These are phyloP conservation scores for Zoysia matrella DNA, from an alignment of 202 grass and related monocot genomes.

Conservation along the genomic window DNA sequence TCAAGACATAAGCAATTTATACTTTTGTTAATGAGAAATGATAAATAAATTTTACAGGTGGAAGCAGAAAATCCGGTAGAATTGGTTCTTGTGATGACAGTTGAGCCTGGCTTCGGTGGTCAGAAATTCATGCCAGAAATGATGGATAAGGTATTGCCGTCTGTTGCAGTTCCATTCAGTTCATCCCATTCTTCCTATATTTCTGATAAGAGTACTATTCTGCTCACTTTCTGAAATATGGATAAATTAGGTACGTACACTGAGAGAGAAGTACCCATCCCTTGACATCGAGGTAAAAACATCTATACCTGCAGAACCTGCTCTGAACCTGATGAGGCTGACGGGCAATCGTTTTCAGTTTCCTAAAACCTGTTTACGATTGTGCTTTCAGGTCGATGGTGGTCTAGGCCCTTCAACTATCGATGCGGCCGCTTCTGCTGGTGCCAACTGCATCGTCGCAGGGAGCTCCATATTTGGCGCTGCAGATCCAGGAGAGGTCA, in stretches of 20 bases:
- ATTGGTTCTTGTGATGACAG: constrained; percentile 97
- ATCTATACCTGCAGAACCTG: background rate
- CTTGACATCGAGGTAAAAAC: constrained; percentile 88
- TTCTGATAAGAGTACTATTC: background rate
- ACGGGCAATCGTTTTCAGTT: background rate
- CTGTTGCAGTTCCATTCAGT: constrained; percentile 18
- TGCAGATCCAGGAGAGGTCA: constrained; percentile 67
- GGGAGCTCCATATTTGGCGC: constrained; percentile 92
- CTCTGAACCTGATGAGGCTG: no score
- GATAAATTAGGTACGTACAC: constrained; percentile 56
- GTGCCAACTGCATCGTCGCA: constrained; percentile 95
- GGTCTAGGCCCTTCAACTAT: constrained; percentile 95
- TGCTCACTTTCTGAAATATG: constrained; percentile 27
- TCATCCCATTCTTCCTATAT: background rate
- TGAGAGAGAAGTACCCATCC: constrained; percentile 94
- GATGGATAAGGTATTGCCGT: constrained; percentile 64
- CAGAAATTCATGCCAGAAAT: constrained; percentile 85
- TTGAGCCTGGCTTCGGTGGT: constrained; percentile 97
- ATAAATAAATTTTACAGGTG: constrained; percentile 50
- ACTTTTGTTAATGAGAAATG: constrained; percentile 5
- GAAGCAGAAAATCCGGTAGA: constrained; percentile 92
- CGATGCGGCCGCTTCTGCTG: constrained; percentile 66
- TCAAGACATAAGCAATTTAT: constrained; percentile 1
- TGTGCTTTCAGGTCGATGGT: constrained; percentile 71
- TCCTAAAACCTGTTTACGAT: background rate